Base-by-base conservation (phyloP, 169 alveolate genomes). In the Perkinsus marinus region DNA sequence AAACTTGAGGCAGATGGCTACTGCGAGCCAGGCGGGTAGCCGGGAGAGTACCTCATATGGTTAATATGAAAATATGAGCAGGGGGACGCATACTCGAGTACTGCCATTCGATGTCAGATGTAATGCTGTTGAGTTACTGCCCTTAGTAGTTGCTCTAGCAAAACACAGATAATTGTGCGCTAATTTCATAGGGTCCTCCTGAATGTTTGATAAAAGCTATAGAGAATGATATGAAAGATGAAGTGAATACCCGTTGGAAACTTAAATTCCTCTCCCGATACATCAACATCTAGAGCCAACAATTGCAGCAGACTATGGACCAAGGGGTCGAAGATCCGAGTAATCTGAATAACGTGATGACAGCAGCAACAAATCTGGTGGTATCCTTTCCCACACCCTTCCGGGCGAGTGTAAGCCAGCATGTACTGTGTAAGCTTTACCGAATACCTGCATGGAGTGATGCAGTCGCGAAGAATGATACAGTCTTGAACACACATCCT, bases 401-500 rank as follows among this genome's bases (percentile, higher is more conserved):
- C 79, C 26, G 79, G 79, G 3, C 26, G 79, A 16, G 79, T 57
- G 22, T 57, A 57, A 30, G 30, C 79, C 34, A 57, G 5, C 79
- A 57, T 57, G 79, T 57, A 30, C 0, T 16, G 79, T 13, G 7
- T 13, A 2, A 57, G 79, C 22, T 57, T 16, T 30, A 13, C 79
- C 26, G 79, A 57, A 26, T 57, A 57, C 79, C 79, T 57, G 22
- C 79, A 41, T 5, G 22, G 7, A 30, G 22, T 57, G 7, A 16
- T 57, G 34, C 7, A 6, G 5, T 26, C 26, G 26, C 9, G 7
- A 7, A 19, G 36, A 19, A 13, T 2, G n/a, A n/a, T 7, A 57
- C 37, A 57, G n/a, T n/a, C n/a, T n/a, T 30, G 22, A 2, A 0
- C 79, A 13, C 97, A 98, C 91, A 98, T 92, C 92, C 99, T 93